Percentiles rank a stretch among this genome's conserved stretches.
Conservation (phyloP, 2,329 filamentous ascomycete species). For the Monosporascus sp. region DNA sequence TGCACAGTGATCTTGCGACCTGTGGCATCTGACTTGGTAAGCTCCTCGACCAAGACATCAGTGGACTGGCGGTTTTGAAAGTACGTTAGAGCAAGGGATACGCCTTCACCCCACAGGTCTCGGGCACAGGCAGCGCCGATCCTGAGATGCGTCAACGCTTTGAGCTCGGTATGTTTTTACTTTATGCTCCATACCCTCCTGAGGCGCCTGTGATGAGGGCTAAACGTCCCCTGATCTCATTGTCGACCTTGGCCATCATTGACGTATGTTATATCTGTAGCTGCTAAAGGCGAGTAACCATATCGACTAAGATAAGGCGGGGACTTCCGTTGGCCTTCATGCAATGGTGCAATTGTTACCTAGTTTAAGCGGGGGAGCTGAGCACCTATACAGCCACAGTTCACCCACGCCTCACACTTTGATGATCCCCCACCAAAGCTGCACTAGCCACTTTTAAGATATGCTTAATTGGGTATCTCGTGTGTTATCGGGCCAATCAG, state of each 20-base stretch:
- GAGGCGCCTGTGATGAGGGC: conserved; percentile 31
- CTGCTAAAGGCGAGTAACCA: no score
- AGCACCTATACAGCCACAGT: conserved; percentile 4
- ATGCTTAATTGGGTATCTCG: conserved; percentile 5
- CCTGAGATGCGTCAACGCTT: conserved; percentile 13
- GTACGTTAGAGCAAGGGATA: conserved; percentile 29
- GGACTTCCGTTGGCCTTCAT: no score
- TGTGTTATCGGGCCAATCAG: conserved; percentile 22
- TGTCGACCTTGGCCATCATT: conserved; percentile 25
- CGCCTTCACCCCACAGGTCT: conserved; percentile 28
- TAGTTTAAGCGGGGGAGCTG: no score
- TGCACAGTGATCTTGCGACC: conserved; percentile 44
- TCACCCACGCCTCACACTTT: no score
- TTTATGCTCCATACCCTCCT: conserved; percentile 22
- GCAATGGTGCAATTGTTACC: no score
- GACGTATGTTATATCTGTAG: no score
- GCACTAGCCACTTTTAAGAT: no score
- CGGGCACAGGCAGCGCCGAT: conserved; percentile 30
- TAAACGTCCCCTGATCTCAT: conserved; percentile 27
- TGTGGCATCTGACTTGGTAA: conserved; percentile 21
- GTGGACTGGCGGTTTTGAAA: conserved; percentile 22
- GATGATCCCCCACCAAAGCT: no score
- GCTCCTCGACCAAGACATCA: conserved; percentile 22
- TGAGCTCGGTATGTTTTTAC: not conserved
- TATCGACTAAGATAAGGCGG: no score